Evolutionary conservation across 305 asterid genomes (phyloP), one percentile per base, ranked within the genome.

Genomic region (Rubia occidens): DNA sequence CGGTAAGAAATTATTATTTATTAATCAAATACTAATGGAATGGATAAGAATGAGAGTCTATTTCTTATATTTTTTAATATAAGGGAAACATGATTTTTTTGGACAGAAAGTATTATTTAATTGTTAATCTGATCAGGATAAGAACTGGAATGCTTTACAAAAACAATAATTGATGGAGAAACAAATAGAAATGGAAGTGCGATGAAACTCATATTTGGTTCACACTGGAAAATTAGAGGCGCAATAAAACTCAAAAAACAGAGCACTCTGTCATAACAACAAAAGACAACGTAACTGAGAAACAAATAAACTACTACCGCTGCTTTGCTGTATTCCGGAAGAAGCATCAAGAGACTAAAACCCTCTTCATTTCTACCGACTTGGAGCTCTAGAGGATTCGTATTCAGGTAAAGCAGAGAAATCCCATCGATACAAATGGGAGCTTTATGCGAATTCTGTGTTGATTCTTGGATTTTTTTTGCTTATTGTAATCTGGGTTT

Each of bases 191-290:
- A 53, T n/a, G 1, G 24, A 53, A 54, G 44, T 42, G 32, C 47
- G 32, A 20, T 51, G 20, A 61, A 74, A 51, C 55, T 61, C 26
- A 62, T 61, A 60, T 32, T 60, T 61, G 21, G 32, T 61, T 61
- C 42, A 18, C 73, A 18, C 73, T 40, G 40, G 60, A 44, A 70
- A 62, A 32, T 56, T 68, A 56, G 60, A 37, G 62, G 21, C 72
- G 17, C 64, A 68, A 56, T 69, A 20, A 56, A 63, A 56, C 63
- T 11, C 39, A 11, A 35, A 24, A 70, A 70, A 60, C 54, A 71
- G 55, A 18, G 18, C 21, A 17, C 43, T 60, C 65, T 60, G 43
- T 60, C 65, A 32, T 32, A 60, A 32, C 65, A 60, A 32, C 66
- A 61, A 61, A 59, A 43, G 61, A 24, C 47, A 42, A 14, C 62